Base-by-base conservation (phyloP, 768 basidiomycete species). In the Leccinellum albellum region DNA sequence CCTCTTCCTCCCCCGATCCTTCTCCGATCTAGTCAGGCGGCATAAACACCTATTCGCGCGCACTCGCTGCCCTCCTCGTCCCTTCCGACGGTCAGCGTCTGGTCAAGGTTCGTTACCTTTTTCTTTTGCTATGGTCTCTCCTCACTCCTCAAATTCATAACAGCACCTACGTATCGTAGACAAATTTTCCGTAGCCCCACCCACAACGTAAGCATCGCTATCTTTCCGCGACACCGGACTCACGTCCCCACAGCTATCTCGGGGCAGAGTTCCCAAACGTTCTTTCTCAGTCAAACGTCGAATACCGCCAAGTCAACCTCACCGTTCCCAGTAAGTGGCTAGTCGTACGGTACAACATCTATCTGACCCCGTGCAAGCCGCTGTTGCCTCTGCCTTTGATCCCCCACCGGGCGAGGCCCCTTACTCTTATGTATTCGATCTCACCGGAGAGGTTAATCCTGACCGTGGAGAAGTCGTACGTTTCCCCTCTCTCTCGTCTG, bases 371-470 rank as follows among this genome's bases (percentile, higher is more conserved):
- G 20, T 56, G 53, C 59, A 37, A 92, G 91, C 83, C 35, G 83
- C 82, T 21, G 85, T 94, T 51, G 74, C 82, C 40, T 77, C 85
- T 20, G 77, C 78, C 31, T 94, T 91, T 61, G 86, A 89, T 56
- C 87, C 89, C 9, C 82, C 85, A 1, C 81, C 82, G 58, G 89
- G 88, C 53, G 75, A 82, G 61, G 71, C 79, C n/a, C 78, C 86
- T 4, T 94, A 86, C 70, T 78, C 85, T 56, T 87, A 88, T 71
- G 88, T 94, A 21, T 93, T 93, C 70, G 92, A 94, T 75, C 83
- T 87, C 62, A 88, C 89, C 3, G 92, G 92, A 44, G 91, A 94
- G 70, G 76, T 89, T 55, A 81, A 82, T 54, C 80, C 81, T 64
- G 89, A 91, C 71, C 82, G 90, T 48, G 81, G 83, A 29, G 89